Conservation (phyloP, 2,329 filamentous ascomycete genomes). For the Alternaria viburni region DNA sequence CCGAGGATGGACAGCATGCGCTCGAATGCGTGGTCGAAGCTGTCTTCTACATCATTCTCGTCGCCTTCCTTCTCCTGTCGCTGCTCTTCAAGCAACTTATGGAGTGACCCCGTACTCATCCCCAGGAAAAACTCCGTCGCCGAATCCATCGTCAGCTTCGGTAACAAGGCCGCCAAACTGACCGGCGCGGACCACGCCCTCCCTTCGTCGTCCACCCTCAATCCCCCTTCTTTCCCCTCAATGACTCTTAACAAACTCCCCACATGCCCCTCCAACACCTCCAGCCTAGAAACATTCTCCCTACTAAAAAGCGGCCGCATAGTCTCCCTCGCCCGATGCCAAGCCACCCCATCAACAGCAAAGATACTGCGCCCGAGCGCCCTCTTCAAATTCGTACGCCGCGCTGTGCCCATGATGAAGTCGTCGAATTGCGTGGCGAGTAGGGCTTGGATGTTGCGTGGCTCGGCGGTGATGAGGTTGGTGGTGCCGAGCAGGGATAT, state of each 20-base stretch:
- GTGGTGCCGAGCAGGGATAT: conserved; percentile 1
- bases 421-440: conserved; percentile 9
- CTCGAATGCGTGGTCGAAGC: conserved; percentile 6
- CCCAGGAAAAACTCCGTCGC: conserved; percentile 6
- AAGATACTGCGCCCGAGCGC: conserved; percentile 12
- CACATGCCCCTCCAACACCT: conserved; percentile 5
- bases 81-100: not conserved
- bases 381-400: conserved; percentile 3
- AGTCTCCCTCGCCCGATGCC: conserved; percentile 6
- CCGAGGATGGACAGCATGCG: conserved; percentile 6
- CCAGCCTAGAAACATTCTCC: conserved; percentile 1
- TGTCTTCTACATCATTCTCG: not conserved
- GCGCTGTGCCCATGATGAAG: conserved; percentile 6
- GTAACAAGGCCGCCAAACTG: conserved; percentile 2
- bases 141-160: conserved; percentile 7
- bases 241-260: not conserved
- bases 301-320: conserved; percentile 10
- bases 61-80: not conserved
- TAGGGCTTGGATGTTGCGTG: conserved; percentile 7
- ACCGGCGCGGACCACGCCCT: conserved; percentile 1
- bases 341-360: conserved; percentile 7
- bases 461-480: conserved; percentile 7
- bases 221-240: not conserved
- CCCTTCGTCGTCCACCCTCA: not conserved
- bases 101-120: conserved; percentile 1